Evolutionary conservation across 192 early-diverging fungal species (phyloP).

Genomic region (Gonapodya sp.): DNA sequence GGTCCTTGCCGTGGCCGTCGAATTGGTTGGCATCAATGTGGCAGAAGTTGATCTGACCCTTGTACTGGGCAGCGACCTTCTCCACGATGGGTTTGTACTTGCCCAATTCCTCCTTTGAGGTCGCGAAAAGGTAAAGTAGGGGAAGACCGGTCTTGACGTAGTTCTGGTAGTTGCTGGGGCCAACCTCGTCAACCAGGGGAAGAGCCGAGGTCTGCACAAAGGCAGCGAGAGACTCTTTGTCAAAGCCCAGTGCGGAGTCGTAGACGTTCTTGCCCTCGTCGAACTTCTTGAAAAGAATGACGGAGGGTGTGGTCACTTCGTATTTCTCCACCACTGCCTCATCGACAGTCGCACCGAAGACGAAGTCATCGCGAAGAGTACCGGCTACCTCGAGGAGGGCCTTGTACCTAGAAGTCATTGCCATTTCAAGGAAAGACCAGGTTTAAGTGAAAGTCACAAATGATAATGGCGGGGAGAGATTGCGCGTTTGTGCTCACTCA

Average conservation of each 20-base stretch:
- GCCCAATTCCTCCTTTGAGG: slow-evolving; percentile 47
- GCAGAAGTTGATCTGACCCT: slow-evolving; percentile 86
- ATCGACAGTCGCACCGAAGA: slow-evolving; percentile 73
- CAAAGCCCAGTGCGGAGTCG: slow-evolving; percentile 39
- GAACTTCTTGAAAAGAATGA: slow-evolving; percentile 84
- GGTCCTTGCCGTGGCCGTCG: slow-evolving; percentile 73
- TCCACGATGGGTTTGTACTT: slow-evolving; percentile 49
- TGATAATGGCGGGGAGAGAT: background rate
- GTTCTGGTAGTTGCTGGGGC: slow-evolving; percentile 73
- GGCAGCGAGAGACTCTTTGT: slow-evolving; percentile 37
- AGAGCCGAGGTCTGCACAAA: slow-evolving; percentile 77
- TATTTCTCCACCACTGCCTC: slow-evolving; percentile 36
- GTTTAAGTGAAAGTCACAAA: background rate
- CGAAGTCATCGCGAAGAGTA: slow-evolving; percentile 70
- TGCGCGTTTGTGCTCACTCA: slow-evolving; percentile 21
- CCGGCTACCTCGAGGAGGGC: slow-evolving; percentile 63
- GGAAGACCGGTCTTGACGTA: slow-evolving; percentile 85
- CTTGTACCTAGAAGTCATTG: slow-evolving; percentile 38
- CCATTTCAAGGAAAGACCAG: background rate
- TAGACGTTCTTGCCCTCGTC: slow-evolving; percentile 76
- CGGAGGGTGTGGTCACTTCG: slow-evolving; percentile 40
- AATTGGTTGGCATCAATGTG: slow-evolving; percentile 82
- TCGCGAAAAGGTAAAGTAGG: slow-evolving; percentile 80
- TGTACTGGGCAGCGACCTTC: slow-evolving; percentile 67
- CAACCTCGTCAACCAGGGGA: slow-evolving; percentile 83